Percentiles rank a stretch among this genome's conserved stretches.
These are phyloP conservation scores for Pythium chondricola DNA, from an alignment of 352 stramenopile genomes.

Conservation along the genomic window DNA sequence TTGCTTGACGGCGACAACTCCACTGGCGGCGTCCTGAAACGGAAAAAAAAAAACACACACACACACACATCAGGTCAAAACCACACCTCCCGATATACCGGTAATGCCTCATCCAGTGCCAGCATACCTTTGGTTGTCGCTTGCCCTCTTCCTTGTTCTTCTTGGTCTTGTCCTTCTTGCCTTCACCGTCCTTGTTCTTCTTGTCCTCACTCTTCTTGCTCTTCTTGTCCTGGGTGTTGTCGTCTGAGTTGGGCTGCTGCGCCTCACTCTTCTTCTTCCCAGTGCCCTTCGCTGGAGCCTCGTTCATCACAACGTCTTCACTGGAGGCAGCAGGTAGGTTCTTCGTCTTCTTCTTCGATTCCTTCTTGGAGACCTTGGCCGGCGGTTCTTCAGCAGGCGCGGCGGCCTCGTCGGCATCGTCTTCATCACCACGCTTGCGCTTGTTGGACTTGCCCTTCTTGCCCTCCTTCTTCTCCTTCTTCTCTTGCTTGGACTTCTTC, in stretches of 20 bases:
- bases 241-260: conserved; percentile 7
- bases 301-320: conserved; percentile 3
- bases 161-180: conserved; percentile 14
- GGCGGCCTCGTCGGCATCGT: neutral
- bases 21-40: conserved; percentile 53
- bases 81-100: too few species aligned
- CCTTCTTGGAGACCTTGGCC: too few species aligned
- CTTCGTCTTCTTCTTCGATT: conserved; percentile 6
- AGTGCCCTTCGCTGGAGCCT: conserved; percentile 15
- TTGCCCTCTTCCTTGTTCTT: conserved; percentile 24
- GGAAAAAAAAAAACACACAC: neutral
- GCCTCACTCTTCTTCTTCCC: conserved; percentile 4
- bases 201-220: conserved; percentile 30
- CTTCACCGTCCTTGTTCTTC: conserved; percentile 11
- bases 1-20: conserved; percentile 70
- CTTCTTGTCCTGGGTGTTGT: conserved; percentile 17
- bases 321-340: too few species aligned
- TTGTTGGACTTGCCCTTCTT: conserved; percentile 20
- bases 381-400: neutral
- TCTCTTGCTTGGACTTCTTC: conserved; percentile 22
- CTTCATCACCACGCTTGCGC: conserved; percentile 13
- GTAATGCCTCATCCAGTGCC: too few species aligned
- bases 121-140: conserved; percentile 34
- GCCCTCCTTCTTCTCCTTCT: conserved; percentile 14
- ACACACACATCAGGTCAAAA: neutral